These are phyloP conservation scores for Clarireedia sp. DNA, from an alignment of 2,329 filamentous ascomycete species.

Conservation along the genomic window DNA sequence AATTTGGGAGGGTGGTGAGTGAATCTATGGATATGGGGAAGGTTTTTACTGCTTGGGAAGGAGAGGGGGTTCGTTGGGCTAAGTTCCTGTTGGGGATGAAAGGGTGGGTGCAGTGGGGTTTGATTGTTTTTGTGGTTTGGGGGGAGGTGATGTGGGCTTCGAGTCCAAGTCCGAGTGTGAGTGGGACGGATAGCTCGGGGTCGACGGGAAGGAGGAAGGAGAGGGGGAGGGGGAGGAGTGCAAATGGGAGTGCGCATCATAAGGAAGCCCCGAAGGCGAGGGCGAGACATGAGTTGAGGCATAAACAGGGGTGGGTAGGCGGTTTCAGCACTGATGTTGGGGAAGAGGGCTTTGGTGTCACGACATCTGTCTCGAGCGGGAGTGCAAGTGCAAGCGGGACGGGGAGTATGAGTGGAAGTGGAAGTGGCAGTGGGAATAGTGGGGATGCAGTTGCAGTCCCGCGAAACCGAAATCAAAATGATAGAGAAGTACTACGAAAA, in stretches of 20 bases:
- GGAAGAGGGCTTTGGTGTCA: too few relatives aligned
- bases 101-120: too few relatives aligned
- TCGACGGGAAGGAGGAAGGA: background rate
- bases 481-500: background rate
- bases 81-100: too few relatives aligned
- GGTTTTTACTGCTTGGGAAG: too few relatives aligned
- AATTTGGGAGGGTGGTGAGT: too few relatives aligned
- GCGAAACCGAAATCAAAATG: background rate
- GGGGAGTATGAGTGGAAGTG: background rate
- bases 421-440: background rate
- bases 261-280: constrained; percentile 1
- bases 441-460: background rate
- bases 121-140: too few relatives aligned
- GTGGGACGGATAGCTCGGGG: background rate
- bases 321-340: too few relatives aligned
- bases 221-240: background rate
- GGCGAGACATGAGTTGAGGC: too few relatives aligned
- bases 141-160: too few relatives aligned
- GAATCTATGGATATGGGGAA: too few relatives aligned
- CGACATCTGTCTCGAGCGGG: background rate
- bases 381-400: background rate
- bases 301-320: too few relatives aligned
- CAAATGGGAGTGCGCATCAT: background rate
- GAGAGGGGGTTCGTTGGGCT: too few relatives aligned
- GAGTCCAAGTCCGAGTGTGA: background rate